A percentile compares a stretch with the other conserved stretches of the same genome.
These are phyloP conservation scores for Trichoderma gracile DNA, from an alignment of 2,329 filamentous ascomycete genomes.

Conservation along the genomic window DNA sequence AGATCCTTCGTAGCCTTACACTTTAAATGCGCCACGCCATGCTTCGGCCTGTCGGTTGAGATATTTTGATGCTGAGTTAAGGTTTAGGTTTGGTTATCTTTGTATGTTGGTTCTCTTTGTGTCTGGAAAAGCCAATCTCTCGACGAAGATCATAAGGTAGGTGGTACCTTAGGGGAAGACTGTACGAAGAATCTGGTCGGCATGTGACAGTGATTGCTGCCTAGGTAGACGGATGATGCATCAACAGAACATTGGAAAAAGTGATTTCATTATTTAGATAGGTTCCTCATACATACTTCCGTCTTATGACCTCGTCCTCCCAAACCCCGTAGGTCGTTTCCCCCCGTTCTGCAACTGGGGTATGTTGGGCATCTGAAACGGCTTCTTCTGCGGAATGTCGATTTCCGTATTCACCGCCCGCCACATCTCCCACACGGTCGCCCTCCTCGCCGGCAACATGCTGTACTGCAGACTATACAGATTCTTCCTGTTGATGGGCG, in stretches of 20 bases:
- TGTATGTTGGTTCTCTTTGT: too few species aligned
- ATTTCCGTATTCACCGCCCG: constrained; percentile 58
- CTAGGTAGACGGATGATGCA: too few species aligned
- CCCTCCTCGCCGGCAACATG: constrained; percentile 84
- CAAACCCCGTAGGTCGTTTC: constrained; percentile 35
- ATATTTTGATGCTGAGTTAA: too few species aligned
- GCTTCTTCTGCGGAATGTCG: constrained; percentile 46
- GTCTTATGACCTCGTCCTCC: constrained; percentile 32
- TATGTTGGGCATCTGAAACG: constrained; percentile 41
- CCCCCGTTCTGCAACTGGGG: constrained; percentile 38
- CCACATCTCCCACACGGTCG: constrained; percentile 86
- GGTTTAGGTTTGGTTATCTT: too few species aligned
- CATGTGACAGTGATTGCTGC: too few species aligned
- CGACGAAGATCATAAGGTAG: too few species aligned
- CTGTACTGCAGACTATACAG: constrained; percentile 97
- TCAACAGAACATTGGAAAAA: not conserved
- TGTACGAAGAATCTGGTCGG: too few species aligned
- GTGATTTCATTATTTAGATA: not conserved
- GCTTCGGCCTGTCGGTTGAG: too few species aligned
- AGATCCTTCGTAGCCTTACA: too few species aligned
- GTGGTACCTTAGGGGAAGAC: too few species aligned
- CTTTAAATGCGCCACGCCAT: too few species aligned
- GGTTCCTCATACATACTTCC: not conserved
- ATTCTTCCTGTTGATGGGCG: constrained; percentile 90
- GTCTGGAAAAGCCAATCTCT: too few species aligned